Evolutionary conservation across 2,329 filamentous ascomycete genomes (phyloP).

Genomic region (Diaporthe amygdali): DNA sequence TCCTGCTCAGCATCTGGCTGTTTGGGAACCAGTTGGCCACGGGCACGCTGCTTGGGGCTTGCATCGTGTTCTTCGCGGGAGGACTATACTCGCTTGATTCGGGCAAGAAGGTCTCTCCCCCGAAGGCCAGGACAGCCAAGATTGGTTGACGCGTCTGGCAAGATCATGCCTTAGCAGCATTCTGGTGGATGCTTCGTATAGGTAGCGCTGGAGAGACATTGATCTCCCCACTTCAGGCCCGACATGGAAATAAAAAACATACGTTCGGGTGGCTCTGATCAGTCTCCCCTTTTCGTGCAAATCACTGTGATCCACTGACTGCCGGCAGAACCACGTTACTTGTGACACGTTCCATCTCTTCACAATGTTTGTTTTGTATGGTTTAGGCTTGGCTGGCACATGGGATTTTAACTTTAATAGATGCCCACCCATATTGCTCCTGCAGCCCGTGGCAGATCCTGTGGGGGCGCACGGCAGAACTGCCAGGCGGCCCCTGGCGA

Average conservation of each 20-base stretch:
- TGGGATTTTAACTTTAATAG: constrained; percentile 4
- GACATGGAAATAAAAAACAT: constrained; percentile 19
- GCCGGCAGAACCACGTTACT: not conserved
- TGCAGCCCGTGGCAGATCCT: constrained; percentile 1
- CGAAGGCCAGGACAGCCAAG: constrained; percentile 35
- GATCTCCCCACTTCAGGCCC: constrained; percentile 15
- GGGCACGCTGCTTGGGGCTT: constrained; percentile 80
- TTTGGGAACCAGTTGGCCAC: constrained; percentile 84
- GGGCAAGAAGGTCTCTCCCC: constrained; percentile 39
- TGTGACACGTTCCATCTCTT: not conserved
- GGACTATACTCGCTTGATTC: constrained; percentile 85
- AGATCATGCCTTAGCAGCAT: not conserved
- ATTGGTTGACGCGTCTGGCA: constrained; percentile 27
- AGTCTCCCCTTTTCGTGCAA: not conserved
- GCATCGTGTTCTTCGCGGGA: constrained; percentile 89
- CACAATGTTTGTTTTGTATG: too few species aligned
- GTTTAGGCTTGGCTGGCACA: not conserved
- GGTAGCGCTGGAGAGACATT: constrained; percentile 11
- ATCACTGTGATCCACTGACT: not conserved
- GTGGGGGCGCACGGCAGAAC: not conserved
- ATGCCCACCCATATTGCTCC: not conserved
- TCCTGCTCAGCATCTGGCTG: constrained; percentile 89
- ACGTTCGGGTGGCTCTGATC: not conserved
- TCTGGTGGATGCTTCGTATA: not conserved
- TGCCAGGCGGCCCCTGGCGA: not conserved